Percentiles rank a stretch among this genome's conserved stretches.
Conservation (phyloP, 805 yeast genomes). For the Jamesozyma gamospora region DNA sequence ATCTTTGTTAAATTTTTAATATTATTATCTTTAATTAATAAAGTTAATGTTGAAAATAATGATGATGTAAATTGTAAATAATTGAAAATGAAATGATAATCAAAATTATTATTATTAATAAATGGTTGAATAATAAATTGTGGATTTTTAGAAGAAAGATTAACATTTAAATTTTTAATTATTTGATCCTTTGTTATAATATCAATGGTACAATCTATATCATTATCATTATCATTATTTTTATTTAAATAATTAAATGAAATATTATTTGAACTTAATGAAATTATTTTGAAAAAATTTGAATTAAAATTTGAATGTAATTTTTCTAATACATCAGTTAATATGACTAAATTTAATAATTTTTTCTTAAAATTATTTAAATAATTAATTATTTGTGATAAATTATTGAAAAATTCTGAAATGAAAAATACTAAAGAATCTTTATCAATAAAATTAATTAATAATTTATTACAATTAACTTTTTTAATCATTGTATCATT, state of each 20-base stretch:
- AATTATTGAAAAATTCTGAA: constrained; percentile 18
- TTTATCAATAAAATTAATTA: constrained; percentile 21
- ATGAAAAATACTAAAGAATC: constrained; percentile 24
- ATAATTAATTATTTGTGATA: constrained; percentile 21
- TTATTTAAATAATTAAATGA: constrained; percentile 27
- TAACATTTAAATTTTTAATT: constrained; percentile 23
- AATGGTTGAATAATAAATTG: constrained; percentile 28
- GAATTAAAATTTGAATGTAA: constrained; percentile 27
- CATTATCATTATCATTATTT: constrained; percentile 5
- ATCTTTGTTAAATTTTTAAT: constrained; percentile 12
- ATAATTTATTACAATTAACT: constrained; percentile 22
- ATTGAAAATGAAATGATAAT: constrained; percentile 28
- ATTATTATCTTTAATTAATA: constrained; percentile 8
- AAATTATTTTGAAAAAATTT: constrained; percentile 24
- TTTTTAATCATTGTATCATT: constrained; percentile 24
- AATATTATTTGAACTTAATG: constrained; percentile 27
- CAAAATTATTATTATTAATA: constrained; percentile 20
- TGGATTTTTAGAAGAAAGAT: constrained; percentile 25
- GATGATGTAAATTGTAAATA: constrained; percentile 29
- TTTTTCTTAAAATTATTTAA: constrained; percentile 24
- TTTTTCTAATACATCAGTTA: constrained; percentile 29
- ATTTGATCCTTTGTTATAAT: constrained; percentile 22
- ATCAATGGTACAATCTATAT: constrained; percentile 27
- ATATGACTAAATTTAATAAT: constrained; percentile 25
- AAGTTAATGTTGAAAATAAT: constrained; percentile 17